Evolutionary conservation across 257 asterid genomes (phyloP).

Genomic region (Scutellaria baicalensis): DNA sequence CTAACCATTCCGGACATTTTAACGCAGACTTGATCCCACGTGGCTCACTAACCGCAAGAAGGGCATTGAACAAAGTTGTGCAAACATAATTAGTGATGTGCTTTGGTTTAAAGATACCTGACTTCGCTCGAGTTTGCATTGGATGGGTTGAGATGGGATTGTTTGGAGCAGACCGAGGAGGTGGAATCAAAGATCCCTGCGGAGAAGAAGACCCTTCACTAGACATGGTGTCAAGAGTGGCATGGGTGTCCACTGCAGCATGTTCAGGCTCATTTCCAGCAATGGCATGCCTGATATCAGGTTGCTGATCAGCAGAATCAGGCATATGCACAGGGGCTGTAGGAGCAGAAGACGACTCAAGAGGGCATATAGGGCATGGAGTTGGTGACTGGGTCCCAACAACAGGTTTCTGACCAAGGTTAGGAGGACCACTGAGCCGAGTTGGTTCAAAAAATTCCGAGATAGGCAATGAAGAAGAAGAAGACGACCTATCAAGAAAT

Average conservation of each 20-base stretch:
- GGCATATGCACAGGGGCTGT: too few species aligned
- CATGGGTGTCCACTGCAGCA: too few species aligned
- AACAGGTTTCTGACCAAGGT: too few species aligned
- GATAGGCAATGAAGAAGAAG: background rate
- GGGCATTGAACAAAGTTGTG: background rate
- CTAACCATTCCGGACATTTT: background rate
- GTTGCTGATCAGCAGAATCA: too few species aligned
- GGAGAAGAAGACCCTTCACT: background rate
- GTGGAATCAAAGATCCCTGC: background rate
- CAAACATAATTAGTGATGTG: background rate
- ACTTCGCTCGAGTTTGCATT: background rate
- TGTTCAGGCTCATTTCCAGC: too few species aligned
- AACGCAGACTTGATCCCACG: background rate
- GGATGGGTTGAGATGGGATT: background rate
- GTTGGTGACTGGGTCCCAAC: too few species aligned
- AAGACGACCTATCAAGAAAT: background rate
- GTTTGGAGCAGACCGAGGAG: background rate
- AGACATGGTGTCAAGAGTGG: background rate
- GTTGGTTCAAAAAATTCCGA: background rate
- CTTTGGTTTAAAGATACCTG: background rate
- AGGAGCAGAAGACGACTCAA: too few species aligned
- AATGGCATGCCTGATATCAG: too few species aligned
- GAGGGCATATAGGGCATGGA: too few species aligned
- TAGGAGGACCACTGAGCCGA: background rate
- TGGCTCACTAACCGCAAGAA: background rate